Evolutionary conservation across 345 rosid species (phyloP), one percentile per base, ranked within the genome.

Genomic region (Camelina neglecta): DNA sequence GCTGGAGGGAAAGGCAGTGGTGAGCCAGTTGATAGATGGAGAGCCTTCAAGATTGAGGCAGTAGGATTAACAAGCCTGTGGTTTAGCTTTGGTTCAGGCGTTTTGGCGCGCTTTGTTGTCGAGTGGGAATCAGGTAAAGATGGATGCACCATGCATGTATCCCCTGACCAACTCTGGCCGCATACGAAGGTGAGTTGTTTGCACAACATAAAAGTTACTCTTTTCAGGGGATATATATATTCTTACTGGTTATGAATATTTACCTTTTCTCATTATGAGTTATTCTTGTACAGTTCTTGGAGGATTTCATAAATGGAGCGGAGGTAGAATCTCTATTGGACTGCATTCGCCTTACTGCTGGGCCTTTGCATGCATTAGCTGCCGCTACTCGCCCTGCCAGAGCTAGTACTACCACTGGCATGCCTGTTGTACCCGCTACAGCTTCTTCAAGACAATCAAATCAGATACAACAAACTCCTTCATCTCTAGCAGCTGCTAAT

Each of bases 91-190:
- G 97, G 98, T 54, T 84, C 98, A 39, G 91, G 90, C 26, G 83
- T 87, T 64, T 86, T 93, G 26, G 99, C 97, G 29, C 96, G 98
- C 54, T 93, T 96, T 84, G 97, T 93, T 82, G 98, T 96, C 58
- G 98, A 96, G 80, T 96, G 99, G 99, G 98, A 93, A 82, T 84
- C 96, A 10, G 93, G 91, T 78, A 96, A 86, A 83, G 95, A 96
- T 75, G 98, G 96, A 75, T 96, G 99, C 84, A 96, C 99, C 44
- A 91, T 93, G 98, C 99, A 91, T 81, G 99, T 96, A 82, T 91
- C 98, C 71, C 99, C 99, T 8, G 98, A 96, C 67, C 98, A 93
- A 82, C 94, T 86, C 70, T 96, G 99, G 99, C 99, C 98, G 21
- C 99, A 96, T 77, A 96, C 99, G 4, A 93, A 93, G 95, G 99